phyloP scores from a whole-genome alignment of 1,139 yeast genomes.

The Diutina catenulata region DNA sequence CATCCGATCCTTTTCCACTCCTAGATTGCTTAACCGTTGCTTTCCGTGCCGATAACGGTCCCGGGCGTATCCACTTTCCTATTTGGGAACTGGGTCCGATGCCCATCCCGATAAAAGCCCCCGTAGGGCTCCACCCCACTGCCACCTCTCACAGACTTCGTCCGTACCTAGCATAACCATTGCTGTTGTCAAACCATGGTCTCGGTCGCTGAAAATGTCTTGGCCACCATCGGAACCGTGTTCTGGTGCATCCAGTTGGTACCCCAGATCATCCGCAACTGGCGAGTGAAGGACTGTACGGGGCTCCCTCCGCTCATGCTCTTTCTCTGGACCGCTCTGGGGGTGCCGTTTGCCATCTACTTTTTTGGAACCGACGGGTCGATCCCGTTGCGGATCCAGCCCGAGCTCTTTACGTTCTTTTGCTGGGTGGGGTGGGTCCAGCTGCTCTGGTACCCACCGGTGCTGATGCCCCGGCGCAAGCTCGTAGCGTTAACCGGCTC shows the following conservation, averaged over 20 bases:
- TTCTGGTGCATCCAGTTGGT: slow-evolving; percentile 85
- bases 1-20: too few relatives aligned
- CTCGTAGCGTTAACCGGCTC: slow-evolving; percentile 23
- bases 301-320: slow-evolving; percentile 82
- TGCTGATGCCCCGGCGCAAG: slow-evolving; percentile 23
- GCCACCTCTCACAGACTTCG: too few relatives aligned
- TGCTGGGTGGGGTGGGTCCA: slow-evolving; percentile 63
- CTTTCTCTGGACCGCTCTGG: slow-evolving; percentile 75
- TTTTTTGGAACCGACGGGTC: slow-evolving; percentile 63
- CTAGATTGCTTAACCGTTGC: too few relatives aligned
- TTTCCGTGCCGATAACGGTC: too few relatives aligned
- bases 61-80: too few relatives aligned
- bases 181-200: neutral
- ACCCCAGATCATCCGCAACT: slow-evolving; percentile 75
- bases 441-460: slow-evolving; percentile 73
- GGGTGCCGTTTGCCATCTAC: slow-evolving; percentile 75
- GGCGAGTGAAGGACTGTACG: slow-evolving; percentile 61
- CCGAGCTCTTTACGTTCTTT: slow-evolving; percentile 69
- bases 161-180: too few relatives aligned
- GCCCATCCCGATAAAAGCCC: too few relatives aligned
- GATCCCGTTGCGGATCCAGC: slow-evolving; percentile 74
- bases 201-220: slow-evolving; percentile 51
- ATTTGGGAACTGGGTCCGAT: too few relatives aligned
- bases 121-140: too few relatives aligned
- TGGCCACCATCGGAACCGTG: slow-evolving; percentile 84